Evolutionary conservation across 2,329 filamentous ascomycete species (phyloP), one percentile per base, ranked within the genome.

Genomic region (Exophiala aquamarina): DNA sequence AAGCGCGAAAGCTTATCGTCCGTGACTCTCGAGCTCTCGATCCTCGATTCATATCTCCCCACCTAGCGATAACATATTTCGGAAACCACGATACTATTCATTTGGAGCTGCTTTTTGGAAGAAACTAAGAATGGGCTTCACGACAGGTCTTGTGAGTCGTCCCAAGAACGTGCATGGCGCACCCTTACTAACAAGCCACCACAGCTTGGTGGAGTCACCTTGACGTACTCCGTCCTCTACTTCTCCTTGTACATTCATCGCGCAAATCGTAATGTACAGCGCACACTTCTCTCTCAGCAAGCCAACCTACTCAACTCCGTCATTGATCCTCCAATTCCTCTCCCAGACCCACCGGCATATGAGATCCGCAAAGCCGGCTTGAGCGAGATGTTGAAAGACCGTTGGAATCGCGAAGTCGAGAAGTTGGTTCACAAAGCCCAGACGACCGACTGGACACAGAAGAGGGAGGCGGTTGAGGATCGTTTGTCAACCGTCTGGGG

Each of bases 361-460:
- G 54, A 60, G 37, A 67, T 77, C 41, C 72, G 79, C 57, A 72
- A 77, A 52, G 74, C 76, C 20, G 74, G 75, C 38, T 70, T 87
- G 40, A 63, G 82, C 44, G 86, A 90, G 63, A 72, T 80, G 28
- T 75, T 84, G 59, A 92, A 92, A 72, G 84, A 87, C 61, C 74
- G 80, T 50, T 92, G 87, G 87, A 92, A 93, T 66, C 68, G 77
- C 41, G 87, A 92, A 67, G 68, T 92, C 28, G 78, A 85, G 64
- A 74, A 75, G 51, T 76, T 84, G 41, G 84, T 86, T 45, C 75
- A 74, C 49, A 84, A 81, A 76, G 78, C 81, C 47, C 81, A 89
- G 67, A 75, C 69, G 26, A 82, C 78, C 51, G 79, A 86, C 64
- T 89, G 84, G 84, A 39, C 44, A 8, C 37, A 37, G 34, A 48